A percentile compares a stretch with the other conserved stretches of the same genome.
These are phyloP conservation scores for Gracilaria gracilis DNA, from an alignment of 23 red algal species.

Conservation along the genomic window DNA sequence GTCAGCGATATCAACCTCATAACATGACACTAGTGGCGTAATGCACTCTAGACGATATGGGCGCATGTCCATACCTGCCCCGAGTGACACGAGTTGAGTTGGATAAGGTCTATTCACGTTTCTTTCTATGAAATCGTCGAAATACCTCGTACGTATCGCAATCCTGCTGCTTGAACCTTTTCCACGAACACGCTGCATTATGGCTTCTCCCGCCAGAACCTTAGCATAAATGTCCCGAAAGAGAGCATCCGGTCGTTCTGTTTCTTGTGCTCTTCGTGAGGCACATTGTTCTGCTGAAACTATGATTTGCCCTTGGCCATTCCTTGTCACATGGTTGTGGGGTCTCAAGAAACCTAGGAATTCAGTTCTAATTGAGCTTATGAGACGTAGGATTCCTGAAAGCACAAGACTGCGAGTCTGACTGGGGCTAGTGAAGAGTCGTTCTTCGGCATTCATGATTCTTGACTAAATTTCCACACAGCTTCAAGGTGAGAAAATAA, in stretches of 20 bases:
- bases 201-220: background rate
- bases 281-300: background rate
- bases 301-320: background rate
- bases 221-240: background rate
- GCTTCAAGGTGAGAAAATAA: no score
- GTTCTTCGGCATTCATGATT: background rate
- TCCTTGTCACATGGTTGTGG: background rate
- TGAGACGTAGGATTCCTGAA: background rate
- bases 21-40: constrained; percentile 6
- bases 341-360: background rate
- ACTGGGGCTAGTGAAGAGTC: background rate
- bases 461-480: background rate
- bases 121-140: constrained; percentile 70
- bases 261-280: background rate
- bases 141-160: constrained; percentile 70
- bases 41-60: constrained; percentile 62
- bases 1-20: constrained; percentile 60
- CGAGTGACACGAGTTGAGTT: constrained; percentile 62
- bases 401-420: background rate
- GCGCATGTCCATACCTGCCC: constrained; percentile 72
- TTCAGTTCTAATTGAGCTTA: background rate
- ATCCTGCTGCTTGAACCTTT: background rate
- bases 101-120: background rate
- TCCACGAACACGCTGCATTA: background rate
- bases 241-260: background rate